A percentile compares a stretch with the other conserved stretches of the same genome.
These are phyloP conservation scores for Russula brevipes DNA, from an alignment of 768 basidiomycete species.

Conservation along the genomic window DNA sequence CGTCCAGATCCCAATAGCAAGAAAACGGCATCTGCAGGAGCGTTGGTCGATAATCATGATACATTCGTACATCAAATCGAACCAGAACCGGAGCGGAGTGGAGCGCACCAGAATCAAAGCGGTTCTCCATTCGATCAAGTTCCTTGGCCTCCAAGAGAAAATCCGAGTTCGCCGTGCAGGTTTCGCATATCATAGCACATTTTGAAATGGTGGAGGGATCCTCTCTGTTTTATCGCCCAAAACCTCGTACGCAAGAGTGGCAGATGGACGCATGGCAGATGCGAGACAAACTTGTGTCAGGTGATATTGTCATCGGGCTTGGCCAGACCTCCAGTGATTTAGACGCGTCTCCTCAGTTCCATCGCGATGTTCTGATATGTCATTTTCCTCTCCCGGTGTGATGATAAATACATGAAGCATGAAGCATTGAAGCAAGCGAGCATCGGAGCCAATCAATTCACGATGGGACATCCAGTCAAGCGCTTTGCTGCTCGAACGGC, in stretches of 20 bases:
- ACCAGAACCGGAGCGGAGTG: conserved; percentile 86
- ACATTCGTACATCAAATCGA: conserved; percentile 99
- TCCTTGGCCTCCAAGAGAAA: conserved; percentile 96
- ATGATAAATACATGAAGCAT: too few relatives aligned
- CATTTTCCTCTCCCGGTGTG: too few relatives aligned
- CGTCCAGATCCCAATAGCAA: conserved; percentile 94
- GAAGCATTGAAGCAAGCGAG: too few relatives aligned
- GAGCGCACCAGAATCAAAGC: conserved; percentile 89
- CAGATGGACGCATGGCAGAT: too few relatives aligned
- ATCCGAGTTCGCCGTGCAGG: conserved; percentile 96
- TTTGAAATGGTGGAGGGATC: conserved; percentile 98
- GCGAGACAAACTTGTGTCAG: too few relatives aligned
- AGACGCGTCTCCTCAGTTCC: too few relatives aligned
- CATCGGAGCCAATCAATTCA: too few relatives aligned
- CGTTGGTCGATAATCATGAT: conserved; percentile 94
- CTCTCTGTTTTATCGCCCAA: conserved; percentile 84
- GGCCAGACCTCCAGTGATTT: too few relatives aligned
- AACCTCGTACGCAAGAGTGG: conserved; percentile 90
- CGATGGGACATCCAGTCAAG: too few relatives aligned
- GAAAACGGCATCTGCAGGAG: conserved; percentile 92
- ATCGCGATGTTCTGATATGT: too few relatives aligned
- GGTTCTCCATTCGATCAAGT: conserved; percentile 98
- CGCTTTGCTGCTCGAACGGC: too few relatives aligned
- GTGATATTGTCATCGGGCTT: too few relatives aligned
- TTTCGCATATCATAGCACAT: conserved; percentile 97